A percentile compares a stretch with the other conserved stretches of the same genome.
These are phyloP conservation scores for Andrographis paniculata DNA, from an alignment of 305 asterid genomes.

Conservation along the genomic window DNA sequence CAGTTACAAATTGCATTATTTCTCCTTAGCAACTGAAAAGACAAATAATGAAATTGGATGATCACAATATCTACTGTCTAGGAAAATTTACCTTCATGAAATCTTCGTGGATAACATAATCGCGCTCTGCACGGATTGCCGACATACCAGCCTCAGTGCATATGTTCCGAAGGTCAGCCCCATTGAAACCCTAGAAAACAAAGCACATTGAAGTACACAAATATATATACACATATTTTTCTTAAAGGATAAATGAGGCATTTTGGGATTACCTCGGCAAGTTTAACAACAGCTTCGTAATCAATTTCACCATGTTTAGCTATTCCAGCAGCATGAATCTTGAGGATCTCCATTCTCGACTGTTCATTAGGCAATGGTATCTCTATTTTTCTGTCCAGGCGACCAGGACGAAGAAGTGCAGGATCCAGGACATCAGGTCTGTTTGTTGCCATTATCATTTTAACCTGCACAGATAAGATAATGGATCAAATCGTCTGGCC, in stretches of 20 bases:
- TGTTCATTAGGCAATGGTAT: slow-evolving; percentile 97
- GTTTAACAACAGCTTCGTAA: slow-evolving; percentile 92
- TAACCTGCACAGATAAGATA: slow-evolving; percentile 50
- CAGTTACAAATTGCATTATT: background rate
- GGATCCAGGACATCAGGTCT: slow-evolving; percentile 98
- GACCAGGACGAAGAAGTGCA: slow-evolving; percentile 98
- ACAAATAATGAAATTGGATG: background rate
- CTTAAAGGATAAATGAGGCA: background rate
- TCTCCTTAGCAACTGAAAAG: background rate
- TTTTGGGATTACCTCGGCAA: slow-evolving; percentile 68
- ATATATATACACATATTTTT: background rate
- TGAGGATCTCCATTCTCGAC: slow-evolving; percentile 91
- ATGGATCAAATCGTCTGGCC: background rate
- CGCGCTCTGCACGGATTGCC: slow-evolving; percentile 92
- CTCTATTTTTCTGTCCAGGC: slow-evolving; percentile 91
- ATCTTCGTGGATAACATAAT: slow-evolving; percentile 96
- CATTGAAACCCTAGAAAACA: slow-evolving; percentile 73
- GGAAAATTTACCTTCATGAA: slow-evolving; percentile 69
- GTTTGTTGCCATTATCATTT: slow-evolving; percentile 98
- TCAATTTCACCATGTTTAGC: slow-evolving; percentile 98
- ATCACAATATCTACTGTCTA: background rate
- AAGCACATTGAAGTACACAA: slow-evolving; percentile 2
- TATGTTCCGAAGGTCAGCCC: slow-evolving; percentile 89
- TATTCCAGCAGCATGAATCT: slow-evolving; percentile 92
- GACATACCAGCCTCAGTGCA: slow-evolving; percentile 98